Evolutionary conservation across 2,329 filamentous ascomycete species (phyloP).

Genomic region (Alternaria ventricosa): DNA sequence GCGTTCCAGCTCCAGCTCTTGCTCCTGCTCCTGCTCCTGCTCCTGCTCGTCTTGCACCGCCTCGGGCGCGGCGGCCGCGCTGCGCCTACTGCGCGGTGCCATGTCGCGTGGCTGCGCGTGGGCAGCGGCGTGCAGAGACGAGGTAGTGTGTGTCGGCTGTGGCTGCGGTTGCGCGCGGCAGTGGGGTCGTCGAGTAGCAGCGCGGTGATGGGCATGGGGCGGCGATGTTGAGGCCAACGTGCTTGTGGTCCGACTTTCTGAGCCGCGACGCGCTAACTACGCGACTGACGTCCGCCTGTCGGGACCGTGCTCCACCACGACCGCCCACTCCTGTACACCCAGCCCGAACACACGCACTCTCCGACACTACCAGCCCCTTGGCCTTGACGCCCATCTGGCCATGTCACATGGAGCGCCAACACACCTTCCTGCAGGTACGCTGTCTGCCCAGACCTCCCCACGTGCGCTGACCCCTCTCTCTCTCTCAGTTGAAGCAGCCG

Average conservation of each 20-base stretch:
- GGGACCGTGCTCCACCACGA: constrained; percentile 9
- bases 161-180: constrained; percentile 8
- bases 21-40: constrained; percentile 30
- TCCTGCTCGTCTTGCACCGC: constrained; percentile 31
- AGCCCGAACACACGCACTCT: background rate
- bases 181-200: constrained; percentile 17
- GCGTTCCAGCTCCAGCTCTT: constrained; percentile 33
- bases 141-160: background rate
- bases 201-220: constrained; percentile 16
- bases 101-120: constrained; percentile 45
- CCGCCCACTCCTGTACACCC: background rate
- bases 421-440: constrained; percentile 49
- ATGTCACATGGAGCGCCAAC: constrained; percentile 45
- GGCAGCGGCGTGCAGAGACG: background rate
- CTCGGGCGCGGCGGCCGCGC: constrained; percentile 41
- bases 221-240: constrained; percentile 12
- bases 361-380: background rate
- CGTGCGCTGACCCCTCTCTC: constrained; percentile 4
- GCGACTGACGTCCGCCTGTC: constrained; percentile 12
- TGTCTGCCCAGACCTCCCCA: background rate
- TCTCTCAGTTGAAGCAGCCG: constrained; percentile 60
- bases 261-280: constrained; percentile 28
- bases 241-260: constrained; percentile 10
- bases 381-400: background rate
- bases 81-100: constrained; percentile 49